These are phyloP conservation scores for Acanthamoeba healyi DNA, from an alignment of 208 protist genomes.

Conservation along the genomic window DNA sequence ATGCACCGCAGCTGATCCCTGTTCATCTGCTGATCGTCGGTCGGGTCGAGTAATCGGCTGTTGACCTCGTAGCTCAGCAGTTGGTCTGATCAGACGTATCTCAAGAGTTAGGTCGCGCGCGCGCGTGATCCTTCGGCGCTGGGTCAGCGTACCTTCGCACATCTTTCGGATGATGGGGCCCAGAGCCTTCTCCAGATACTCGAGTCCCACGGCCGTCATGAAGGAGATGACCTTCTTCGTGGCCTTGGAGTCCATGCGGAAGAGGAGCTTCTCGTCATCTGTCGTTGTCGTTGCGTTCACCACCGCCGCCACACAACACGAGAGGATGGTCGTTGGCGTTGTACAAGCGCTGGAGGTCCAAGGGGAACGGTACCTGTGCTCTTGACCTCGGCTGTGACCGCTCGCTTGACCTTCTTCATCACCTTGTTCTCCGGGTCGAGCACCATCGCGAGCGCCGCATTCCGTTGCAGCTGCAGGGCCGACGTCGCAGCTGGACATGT, in stretches of 20 bases:
- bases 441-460: conserved; percentile 3
- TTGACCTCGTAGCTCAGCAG: conserved; percentile 56
- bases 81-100: background rate
- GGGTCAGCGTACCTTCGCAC: conserved; percentile 1
- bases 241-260: conserved; percentile 58
- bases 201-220: conserved; percentile 35
- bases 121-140: too few species aligned
- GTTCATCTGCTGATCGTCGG: conserved; percentile 3
- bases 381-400: conserved; percentile 21
- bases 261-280: conserved; percentile 50
- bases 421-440: conserved; percentile 53
- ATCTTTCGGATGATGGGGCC: conserved; percentile 43
- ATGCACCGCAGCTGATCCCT: background rate
- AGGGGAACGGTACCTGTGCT: too few species aligned
- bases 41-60: conserved; percentile 1
- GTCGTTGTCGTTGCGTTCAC: too few species aligned
- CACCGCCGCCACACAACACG: background rate
- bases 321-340: background rate
- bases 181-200: conserved; percentile 36
- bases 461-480: background rate
- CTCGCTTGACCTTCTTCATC: conserved; percentile 57
- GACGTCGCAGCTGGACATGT: background rate
- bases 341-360: too few species aligned
- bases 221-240: conserved; percentile 65
- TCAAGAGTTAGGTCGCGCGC: too few species aligned